Evolutionary conservation across 257 asterid genomes (phyloP).

Genomic region (Nicotiana tomentosiformis): DNA sequence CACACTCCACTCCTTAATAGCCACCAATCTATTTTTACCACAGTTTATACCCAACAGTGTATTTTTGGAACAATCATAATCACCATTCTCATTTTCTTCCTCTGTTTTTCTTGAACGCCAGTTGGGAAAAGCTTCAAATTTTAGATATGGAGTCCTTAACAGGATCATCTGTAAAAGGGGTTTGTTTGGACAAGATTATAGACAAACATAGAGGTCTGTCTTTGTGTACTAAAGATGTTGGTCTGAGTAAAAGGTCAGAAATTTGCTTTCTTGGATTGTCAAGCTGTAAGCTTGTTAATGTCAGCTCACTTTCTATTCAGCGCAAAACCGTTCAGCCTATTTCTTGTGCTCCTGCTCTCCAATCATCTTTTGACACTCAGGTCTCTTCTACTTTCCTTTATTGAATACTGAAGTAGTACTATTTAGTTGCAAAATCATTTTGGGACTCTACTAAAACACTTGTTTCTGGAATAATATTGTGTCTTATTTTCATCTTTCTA

Average conservation of each 20-base stretch:
- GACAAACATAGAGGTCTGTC: slow-evolving; percentile 6
- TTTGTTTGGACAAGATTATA: slow-evolving; percentile 21
- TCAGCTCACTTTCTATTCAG: slow-evolving; percentile 18
- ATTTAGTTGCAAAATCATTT: not conserved
- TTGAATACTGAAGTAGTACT: not conserved
- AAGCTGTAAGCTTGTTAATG: slow-evolving; percentile 20
- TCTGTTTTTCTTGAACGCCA: not conserved
- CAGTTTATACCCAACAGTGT: not conserved
- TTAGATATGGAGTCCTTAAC: slow-evolving; percentile 44
- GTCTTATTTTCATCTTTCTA: not conserved
- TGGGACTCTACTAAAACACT: not conserved
- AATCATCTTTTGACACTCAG: slow-evolving; percentile 26
- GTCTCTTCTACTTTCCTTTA: slow-evolving; percentile 7
- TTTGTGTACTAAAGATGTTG: slow-evolving; percentile 9
- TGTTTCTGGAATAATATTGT: too few relatives aligned
- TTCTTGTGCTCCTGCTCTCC: slow-evolving; percentile 26
- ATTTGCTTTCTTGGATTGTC: slow-evolving; percentile 20
- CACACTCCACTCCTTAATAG: slow-evolving; percentile 14
- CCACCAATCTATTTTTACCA: slow-evolving; percentile 18
- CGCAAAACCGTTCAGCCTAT: slow-evolving; percentile 23
- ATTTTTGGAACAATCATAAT: not conserved
- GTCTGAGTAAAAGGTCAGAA: slow-evolving; percentile 16
- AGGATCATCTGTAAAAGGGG: slow-evolving; percentile 27
- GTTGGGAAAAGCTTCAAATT: not conserved
- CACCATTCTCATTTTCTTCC: not conserved